Base-by-base conservation (phyloP, 2,329 filamentous ascomycete genomes). In the Colletotrichum chrysophilum region DNA sequence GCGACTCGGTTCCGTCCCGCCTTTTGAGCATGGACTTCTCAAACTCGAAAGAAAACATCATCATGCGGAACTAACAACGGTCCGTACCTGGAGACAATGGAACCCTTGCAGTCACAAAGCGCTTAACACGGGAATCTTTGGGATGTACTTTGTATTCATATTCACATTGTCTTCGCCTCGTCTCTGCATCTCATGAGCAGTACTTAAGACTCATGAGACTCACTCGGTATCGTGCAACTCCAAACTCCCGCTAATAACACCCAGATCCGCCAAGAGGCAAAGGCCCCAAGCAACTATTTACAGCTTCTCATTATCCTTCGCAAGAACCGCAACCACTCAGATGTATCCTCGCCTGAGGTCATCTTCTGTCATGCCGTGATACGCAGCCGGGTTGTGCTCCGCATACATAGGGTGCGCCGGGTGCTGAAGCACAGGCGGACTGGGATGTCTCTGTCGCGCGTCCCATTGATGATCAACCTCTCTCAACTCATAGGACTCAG, bases 401-500 rank as follows among this genome's bases (percentile, higher is more conserved):
- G 70, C 76, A 16, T 77, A 77, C 26, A 73, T 67, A 13, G 69
- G 48, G 10, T 87, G 86, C 1, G 87, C 88, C 0, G 88, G 88
- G 66, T 89, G 88, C 28, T 83, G 83, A 55, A 90, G 80, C 28
- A 87, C 81, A 0, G 89, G 88, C 5, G 87, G 83, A 66, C 86
- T 76, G 66, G 80, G 81, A 9, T 73, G 52, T 8, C 68, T 76
- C 28, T 66, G 70, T 61, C 61, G 71, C 34, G 24, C 77, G 30
- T 81, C 82, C 5, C 81, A 83, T 26, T 81, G 82, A 60, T 80
- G 81, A 36, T 87, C 83, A 1, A 89, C 88, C 70, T 87, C 83
- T 34, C 87, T 84, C 80, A 91, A 81, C 82, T 91, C 89, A 69
- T 89, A 91, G 5, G 84, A 83, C 75, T 89, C 88, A 6, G 76